phyloP scores from a whole-genome alignment of 352 stramenopile species.

The Globisporangium takayamanum region DNA sequence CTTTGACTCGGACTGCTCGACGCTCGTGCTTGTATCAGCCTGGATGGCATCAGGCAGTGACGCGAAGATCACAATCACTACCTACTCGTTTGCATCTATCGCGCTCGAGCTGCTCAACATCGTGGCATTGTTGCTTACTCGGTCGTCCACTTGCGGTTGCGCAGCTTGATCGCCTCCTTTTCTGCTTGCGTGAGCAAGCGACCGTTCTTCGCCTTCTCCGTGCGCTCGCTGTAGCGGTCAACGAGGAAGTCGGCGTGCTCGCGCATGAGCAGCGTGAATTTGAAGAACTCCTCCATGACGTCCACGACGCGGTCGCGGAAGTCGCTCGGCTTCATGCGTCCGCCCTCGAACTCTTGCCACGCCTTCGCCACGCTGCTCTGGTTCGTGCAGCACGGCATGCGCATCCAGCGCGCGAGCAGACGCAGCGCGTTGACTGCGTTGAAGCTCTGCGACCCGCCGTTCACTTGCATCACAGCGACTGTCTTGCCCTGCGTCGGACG shows the following conservation, averaged over 20 bases:
- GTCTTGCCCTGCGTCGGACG: constrained; percentile 52
- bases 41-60: too few relatives aligned
- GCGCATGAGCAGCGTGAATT: constrained; percentile 48
- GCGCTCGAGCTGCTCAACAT: background rate
- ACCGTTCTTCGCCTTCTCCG: constrained; percentile 26
- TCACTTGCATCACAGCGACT: constrained; percentile 47
- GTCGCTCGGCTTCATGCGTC: constrained; percentile 50
- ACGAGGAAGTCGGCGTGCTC: constrained; percentile 29
- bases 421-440: constrained; percentile 58
- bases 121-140: background rate
- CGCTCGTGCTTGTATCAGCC: too few relatives aligned
- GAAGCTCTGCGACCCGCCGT: constrained; percentile 46
- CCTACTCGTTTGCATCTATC: background rate
- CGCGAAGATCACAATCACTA: too few relatives aligned
- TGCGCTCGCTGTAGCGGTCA: constrained; percentile 29
- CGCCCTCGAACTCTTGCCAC: constrained; percentile 60
- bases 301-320: constrained; percentile 60
- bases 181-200: constrained; percentile 26
- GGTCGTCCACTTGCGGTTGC: background rate
- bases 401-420: constrained; percentile 56
- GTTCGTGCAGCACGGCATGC: constrained; percentile 61
- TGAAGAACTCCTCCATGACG: constrained; percentile 61
- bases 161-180: constrained; percentile 19
- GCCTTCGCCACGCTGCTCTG: constrained; percentile 52
- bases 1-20: too few relatives aligned